Evolutionary conservation across 169 alveolate genomes (phyloP).

Genomic region (Plasmodium reichenowi): DNA sequence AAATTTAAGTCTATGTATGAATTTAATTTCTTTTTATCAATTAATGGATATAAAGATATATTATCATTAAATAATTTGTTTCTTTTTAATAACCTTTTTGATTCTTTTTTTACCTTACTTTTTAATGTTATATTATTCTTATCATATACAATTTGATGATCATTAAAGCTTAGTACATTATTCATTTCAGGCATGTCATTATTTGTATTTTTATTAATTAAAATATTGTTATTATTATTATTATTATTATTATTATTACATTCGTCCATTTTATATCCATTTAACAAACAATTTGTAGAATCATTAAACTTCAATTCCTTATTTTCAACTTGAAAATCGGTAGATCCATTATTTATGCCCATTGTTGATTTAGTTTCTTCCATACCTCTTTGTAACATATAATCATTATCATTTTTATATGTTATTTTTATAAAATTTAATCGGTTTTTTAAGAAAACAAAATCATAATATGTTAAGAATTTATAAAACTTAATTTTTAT

Average conservation of each 20-base stretch:
- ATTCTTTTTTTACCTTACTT: constrained; percentile 5
- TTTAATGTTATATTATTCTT: neutral
- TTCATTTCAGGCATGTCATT: too few species aligned
- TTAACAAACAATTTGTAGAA: too few species aligned
- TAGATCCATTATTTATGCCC: neutral
- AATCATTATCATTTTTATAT: constrained; percentile 11
- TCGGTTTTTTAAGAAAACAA: constrained; percentile 53
- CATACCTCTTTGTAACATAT: too few species aligned
- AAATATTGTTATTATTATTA: neutral
- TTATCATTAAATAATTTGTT: constrained; percentile 2
- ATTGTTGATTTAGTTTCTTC: neutral
- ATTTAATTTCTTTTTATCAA: constrained; percentile 36
- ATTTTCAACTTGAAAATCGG: neutral
- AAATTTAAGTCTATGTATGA: constrained; percentile 27
- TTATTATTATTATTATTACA: neutral
- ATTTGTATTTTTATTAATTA: neutral
- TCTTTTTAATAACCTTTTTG: neutral
- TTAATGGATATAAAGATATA: constrained; percentile 23
- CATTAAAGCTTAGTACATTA: neutral
- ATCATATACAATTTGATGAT: neutral
- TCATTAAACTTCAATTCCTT: neutral
- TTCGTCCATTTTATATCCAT: neutral
- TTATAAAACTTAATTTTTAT: constrained; percentile 37
- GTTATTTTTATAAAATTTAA: constrained; percentile 37
- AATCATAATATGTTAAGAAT: constrained; percentile 44